Base-by-base conservation (phyloP, 1,139 yeast genomes). In the Taphrina flavorubra region DNA sequence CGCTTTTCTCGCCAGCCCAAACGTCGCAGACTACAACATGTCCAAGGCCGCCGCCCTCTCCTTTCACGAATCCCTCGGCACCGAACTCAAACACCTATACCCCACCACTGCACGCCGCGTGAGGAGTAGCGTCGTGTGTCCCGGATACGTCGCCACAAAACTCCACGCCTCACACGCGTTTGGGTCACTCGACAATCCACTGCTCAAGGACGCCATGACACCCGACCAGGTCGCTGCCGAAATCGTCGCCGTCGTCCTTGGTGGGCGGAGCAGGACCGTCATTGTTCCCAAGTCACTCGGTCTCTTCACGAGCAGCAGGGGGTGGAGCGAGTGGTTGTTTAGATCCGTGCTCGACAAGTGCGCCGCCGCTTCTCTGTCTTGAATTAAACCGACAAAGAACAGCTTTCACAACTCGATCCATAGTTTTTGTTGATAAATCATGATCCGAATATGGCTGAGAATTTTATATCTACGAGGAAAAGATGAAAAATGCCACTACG, bases 1-100 rank as follows among this genome's bases (percentile, higher is more conserved):
- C 39, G 96, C 96, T 0, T 79, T 83, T 4, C 79, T 89, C 20
- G 88, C 92, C 0, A 96, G 97, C 0, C 83, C 83, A 11, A 84
- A 86, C 72, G 82, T 89, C 11, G 84, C 59, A 6, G 66, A 51
- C 36, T 62, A 62, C 53, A 62, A 53, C 60, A 51, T 62, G 59
- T 51, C 59, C 25, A 62, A 62, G 36, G 66, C 66, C 16, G 66
- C 59, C 25, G 66, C 59, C 51, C 16, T 51, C 34, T 51, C 66
- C 16, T 62, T 62, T 34, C 47, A 40, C 31, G 66, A 62, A 25
- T 31, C 65, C 13, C 18, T 60, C 39, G 56, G 53, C 20, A 37
- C 37, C 10, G 65, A 60, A 25, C 42, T 60, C 47, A 39, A 47
- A 11, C 42, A 60, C 34, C 18, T 60, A 56, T 49, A 60, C 47